These are phyloP conservation scores for Psophocarpus tetragonolobus DNA, from an alignment of 306 rosid genomes.

Conservation along the genomic window DNA sequence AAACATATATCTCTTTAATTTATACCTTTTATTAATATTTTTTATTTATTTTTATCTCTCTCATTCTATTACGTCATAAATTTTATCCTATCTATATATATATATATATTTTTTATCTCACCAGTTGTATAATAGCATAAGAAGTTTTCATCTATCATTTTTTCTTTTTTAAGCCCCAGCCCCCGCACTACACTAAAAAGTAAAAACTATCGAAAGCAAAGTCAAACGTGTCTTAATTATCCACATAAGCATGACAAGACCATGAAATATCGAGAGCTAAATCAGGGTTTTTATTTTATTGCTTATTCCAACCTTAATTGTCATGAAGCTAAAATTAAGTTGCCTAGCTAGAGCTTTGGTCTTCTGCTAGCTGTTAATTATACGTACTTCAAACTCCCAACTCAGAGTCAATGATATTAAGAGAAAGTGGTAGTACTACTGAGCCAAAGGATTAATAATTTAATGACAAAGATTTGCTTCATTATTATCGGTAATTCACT, in stretches of 20 bases:
- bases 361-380: slow-evolving; percentile 29
- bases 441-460: slow-evolving; percentile 33
- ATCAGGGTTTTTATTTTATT: slow-evolving; percentile 7
- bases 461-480: slow-evolving; percentile 20
- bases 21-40: no score
- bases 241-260: slow-evolving; percentile 39
- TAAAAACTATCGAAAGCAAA: slow-evolving; percentile 4
- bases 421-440: background rate
- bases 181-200: background rate
- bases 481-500: slow-evolving; percentile 1
- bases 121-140: no score
- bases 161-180: no score
- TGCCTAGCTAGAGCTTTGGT: slow-evolving; percentile 7
- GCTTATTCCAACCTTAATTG: slow-evolving; percentile 36
- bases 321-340: slow-evolving; percentile 35
- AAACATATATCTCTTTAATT: no score
- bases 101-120: no score
- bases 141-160: no score
- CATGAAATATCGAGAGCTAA: slow-evolving; percentile 22
- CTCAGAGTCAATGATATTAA: slow-evolving; percentile 25
- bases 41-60: no score
- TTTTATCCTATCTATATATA: no score
- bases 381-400: slow-evolving; percentile 13
- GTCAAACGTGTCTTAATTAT: slow-evolving; percentile 40
- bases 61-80: no score